A percentile compares a stretch with the other conserved stretches of the same genome.
These are phyloP conservation scores for Penicillium sp. DNA, from an alignment of 2,329 filamentous ascomycete genomes.

Conservation along the genomic window DNA sequence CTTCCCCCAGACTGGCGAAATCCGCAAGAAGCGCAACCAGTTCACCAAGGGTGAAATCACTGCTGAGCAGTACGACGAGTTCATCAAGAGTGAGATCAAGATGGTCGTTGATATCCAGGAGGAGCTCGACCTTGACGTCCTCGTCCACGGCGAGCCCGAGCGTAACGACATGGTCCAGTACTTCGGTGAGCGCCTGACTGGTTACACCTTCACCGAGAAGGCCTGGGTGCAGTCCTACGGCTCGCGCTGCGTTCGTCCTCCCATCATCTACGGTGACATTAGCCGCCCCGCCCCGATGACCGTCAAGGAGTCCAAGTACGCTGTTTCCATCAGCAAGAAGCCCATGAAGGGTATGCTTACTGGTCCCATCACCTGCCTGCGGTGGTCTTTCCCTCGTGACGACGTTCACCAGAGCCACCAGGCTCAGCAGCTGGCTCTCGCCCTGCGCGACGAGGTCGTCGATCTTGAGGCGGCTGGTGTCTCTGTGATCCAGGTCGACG, in stretches of 20 bases:
- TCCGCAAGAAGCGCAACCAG: conserved; percentile 93
- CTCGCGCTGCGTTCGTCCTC: conserved; percentile 95
- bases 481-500: conserved; percentile 97
- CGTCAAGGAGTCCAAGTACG: conserved; percentile 99
- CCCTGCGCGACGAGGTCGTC: conserved; percentile 95
- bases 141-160: conserved; percentile 98
- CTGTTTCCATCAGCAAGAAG: conserved; percentile 91
- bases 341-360: conserved; percentile 99
- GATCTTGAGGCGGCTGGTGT: conserved; percentile 96
- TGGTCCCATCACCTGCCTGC: conserved; percentile 95
- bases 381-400: conserved; percentile 99
- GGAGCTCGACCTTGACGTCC: conserved; percentile 94
- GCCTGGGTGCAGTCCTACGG: conserved; percentile 99
- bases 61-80: conserved; percentile 87
- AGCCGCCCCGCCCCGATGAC: conserved; percentile 96
- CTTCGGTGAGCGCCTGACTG: conserved; percentile 95
- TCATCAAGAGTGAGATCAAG: conserved; percentile 98
- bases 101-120: conserved; percentile 95
- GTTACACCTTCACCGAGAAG: conserved; percentile 91
- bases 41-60: conserved; percentile 99
- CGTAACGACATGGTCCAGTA: conserved; percentile 99
- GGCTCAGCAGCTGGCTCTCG: conserved; percentile 96
- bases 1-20: conserved; percentile 99
- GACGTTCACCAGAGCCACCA: conserved; percentile 99
- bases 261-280: conserved; percentile 98